These are phyloP conservation scores for Penicillium sp. DNA, from an alignment of 2,329 filamentous ascomycete genomes.

Conservation along the genomic window DNA sequence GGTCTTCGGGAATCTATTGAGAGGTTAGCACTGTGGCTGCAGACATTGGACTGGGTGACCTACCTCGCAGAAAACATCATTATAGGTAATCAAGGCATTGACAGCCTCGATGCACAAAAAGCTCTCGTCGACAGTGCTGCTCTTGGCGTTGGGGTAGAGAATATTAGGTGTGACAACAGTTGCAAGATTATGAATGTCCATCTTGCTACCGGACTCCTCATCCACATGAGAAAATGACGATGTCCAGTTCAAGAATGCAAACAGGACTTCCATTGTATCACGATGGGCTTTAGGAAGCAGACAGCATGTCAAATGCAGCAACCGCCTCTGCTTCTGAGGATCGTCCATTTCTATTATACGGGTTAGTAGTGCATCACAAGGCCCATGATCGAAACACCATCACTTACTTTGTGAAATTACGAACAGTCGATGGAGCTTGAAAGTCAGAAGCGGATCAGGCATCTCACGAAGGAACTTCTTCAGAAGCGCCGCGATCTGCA, in stretches of 20 bases:
- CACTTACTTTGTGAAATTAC: constrained; percentile 76
- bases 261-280: constrained; percentile 91
- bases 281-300: constrained; percentile 86
- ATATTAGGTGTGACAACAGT: constrained; percentile 98
- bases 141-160: constrained; percentile 67
- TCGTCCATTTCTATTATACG: constrained; percentile 64
- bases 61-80: constrained; percentile 97
- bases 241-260: constrained; percentile 95
- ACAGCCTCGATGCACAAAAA: constrained; percentile 93
- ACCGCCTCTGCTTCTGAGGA: constrained; percentile 73
- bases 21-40: constrained; percentile 2
- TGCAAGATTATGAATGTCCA: constrained; percentile 96
- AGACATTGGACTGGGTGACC: constrained; percentile 37
- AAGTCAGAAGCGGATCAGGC: constrained; percentile 88
- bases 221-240: constrained; percentile 96
- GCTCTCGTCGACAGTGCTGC: constrained; percentile 74
- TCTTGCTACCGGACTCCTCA: constrained; percentile 95
- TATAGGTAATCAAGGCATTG: constrained; percentile 82
- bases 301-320: constrained; percentile 87
- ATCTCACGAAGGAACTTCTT: constrained; percentile 95
- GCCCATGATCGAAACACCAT: constrained; percentile 10
- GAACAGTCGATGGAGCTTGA: constrained; percentile 90
- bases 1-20: constrained; percentile 80
- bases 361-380: constrained; percentile 12
- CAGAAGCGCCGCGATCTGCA: constrained; percentile 87